These are phyloP conservation scores for Hypoxylon fragiforme DNA, from an alignment of 495 filamentous ascomycete genomes.

Conservation along the genomic window DNA sequence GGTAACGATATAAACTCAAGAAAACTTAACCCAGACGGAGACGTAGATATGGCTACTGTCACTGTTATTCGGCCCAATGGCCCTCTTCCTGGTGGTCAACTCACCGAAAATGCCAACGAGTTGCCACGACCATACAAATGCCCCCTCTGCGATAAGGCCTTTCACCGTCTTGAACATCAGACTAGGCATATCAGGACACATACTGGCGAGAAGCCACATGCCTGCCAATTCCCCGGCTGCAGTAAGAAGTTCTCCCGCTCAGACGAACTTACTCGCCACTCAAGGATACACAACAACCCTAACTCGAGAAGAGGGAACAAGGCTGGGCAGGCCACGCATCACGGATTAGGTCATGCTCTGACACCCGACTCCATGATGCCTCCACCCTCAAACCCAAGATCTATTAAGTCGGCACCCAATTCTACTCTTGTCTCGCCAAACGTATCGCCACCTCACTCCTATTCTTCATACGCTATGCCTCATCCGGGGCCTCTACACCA, in stretches of 20 bases:
- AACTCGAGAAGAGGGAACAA: constrained; percentile 95
- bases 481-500: constrained; percentile 63
- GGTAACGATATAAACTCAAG: constrained; percentile 26
- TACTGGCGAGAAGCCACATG: constrained; percentile 97
- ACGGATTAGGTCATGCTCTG: constrained; percentile 40
- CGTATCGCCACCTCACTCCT: constrained; percentile 92
- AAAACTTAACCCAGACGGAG: constrained; percentile 38
- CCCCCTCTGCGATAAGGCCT: constrained; percentile 96
- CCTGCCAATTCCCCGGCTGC: constrained; percentile 91
- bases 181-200: constrained; percentile 97
- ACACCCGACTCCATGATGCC: constrained; percentile 67
- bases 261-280: constrained; percentile 95
- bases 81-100: constrained; percentile 60
- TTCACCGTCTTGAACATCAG: constrained; percentile 97
- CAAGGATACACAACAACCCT: constrained; percentile 97
- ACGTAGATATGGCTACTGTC: constrained; percentile 67
- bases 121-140: constrained; percentile 97
- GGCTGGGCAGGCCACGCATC: constrained; percentile 54
- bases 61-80: constrained; percentile 74
- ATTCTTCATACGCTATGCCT: constrained; percentile 71
- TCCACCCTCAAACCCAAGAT: constrained; percentile 68
- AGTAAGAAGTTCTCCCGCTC: constrained; percentile 97
- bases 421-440: constrained; percentile 91
- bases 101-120: constrained; percentile 60
- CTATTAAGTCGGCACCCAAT: constrained; percentile 78